Evolutionary conservation across 2,329 filamentous ascomycete species (phyloP), one percentile per base, ranked within the genome.

Genomic region (Neurospora crassa): DNA sequence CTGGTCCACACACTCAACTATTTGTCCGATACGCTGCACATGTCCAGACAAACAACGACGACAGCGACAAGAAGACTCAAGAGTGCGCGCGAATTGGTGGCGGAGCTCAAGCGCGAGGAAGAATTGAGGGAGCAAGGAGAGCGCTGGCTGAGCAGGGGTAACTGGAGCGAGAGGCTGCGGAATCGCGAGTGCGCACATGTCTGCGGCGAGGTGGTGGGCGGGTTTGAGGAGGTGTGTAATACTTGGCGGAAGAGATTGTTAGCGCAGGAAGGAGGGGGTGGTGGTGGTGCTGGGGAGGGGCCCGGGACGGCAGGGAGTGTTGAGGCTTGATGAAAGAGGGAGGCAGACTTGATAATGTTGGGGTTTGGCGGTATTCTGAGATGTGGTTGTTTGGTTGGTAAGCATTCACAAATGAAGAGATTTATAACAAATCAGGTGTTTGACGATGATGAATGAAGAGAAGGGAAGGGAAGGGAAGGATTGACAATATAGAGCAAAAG

Each of bases 151-250:
- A 88, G 90, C 72, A 88, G 87, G 45, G 93, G 93, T 7, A 92
- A 93, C 76, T 97, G 95, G 94, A 88, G 94, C 68, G 89, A 91
- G 75, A 87, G 91, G 70, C 81, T 97, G 43, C 84, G 88, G 74
- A 90, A 89, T 70, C 87, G 95, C 70, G 94, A 97, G 80, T 96
- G 94, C 73, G 93, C 92, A 8, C 86, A 86, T 29, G 92, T 95
- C 16, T 98, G 96, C 80, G 87, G 90, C 5, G 93, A 96, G 73
- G 94, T 99, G 1, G 90, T 97, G 42, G 91, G 91, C 67, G 96
- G 96, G 0, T 98, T 99, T 78, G 95, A 97, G 80, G 91, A 94
- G 78, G 90, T 95, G 1, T 97, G 94, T 81, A 91, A 94, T 71
- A 88, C 89, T 71, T 96, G 94, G 92, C 88, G 94, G 78, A 89